These are phyloP conservation scores for Backusella sp. DNA, from an alignment of 192 early-diverging fungal genomes.

Conservation along the genomic window DNA sequence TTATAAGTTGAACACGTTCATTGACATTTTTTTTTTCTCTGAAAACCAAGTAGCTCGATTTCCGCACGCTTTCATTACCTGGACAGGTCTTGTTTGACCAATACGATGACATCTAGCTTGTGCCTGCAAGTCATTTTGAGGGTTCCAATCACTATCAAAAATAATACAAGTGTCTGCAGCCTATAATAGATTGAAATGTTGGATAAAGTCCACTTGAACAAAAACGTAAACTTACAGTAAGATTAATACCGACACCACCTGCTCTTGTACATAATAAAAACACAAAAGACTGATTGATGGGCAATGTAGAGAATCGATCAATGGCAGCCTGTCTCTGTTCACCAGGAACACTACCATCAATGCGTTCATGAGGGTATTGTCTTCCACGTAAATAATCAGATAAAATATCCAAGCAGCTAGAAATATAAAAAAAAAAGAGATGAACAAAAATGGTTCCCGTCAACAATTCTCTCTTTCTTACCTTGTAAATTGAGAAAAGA, in stretches of 20 bases:
- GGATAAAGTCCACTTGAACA: background rate
- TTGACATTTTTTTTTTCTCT: background rate
- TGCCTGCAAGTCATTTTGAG: slow-evolving; percentile 88
- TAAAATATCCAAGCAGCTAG: slow-evolving; percentile 73
- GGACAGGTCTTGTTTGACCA: slow-evolving; percentile 84
- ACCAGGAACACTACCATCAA: slow-evolving; percentile 78
- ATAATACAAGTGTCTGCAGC: slow-evolving; percentile 88
- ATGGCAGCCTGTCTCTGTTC: slow-evolving; percentile 84
- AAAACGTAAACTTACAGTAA: slow-evolving; percentile 49
- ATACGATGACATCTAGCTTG: slow-evolving; percentile 83
- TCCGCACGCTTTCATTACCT: slow-evolving; percentile 23
- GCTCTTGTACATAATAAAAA: slow-evolving; percentile 87
- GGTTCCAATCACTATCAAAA: slow-evolving; percentile 90
- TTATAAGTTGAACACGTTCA: background rate
- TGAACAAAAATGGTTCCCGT: background rate
- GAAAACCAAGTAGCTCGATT: background rate
- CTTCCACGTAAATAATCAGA: slow-evolving; percentile 78
- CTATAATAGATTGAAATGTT: background rate
- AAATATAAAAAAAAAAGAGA: background rate
- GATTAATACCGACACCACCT: slow-evolving; percentile 87
- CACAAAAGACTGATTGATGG: slow-evolving; percentile 74
- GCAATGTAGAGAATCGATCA: slow-evolving; percentile 73
- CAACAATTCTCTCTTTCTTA: background rate
- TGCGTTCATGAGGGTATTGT: slow-evolving; percentile 75
- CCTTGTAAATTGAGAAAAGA: slow-evolving; percentile 86